Base-by-base conservation (phyloP, 768 basidiomycete genomes). In the Bullera alba region DNA sequence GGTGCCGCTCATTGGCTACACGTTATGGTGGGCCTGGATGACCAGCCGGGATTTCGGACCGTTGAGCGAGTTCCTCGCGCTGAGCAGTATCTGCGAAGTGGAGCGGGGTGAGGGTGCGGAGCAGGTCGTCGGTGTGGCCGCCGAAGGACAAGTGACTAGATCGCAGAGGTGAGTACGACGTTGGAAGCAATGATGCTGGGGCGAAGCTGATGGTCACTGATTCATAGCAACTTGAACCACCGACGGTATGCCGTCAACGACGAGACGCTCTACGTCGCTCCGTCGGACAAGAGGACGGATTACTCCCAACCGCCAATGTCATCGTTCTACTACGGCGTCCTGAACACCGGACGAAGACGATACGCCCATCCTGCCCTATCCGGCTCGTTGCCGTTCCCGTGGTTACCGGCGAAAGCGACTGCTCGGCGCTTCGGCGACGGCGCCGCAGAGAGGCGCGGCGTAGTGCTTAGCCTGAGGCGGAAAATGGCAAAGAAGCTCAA, bases 271-370 rank as follows among this genome's bases (percentile, higher is more conserved):
- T 97, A 97, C 64, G 87, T 95, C 46, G 93, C 92, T 4, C 91
- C 91, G 0, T 89, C 92, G 61, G 91, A 93, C 67, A 86, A 87
- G 60, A 77, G 86, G 28, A 92, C 90, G 16, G 87, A 92, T 74
- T 92, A 92, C 71, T 90, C 88, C 0, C 93, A 97, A 71, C 92
- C 93, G 0, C 93, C 93, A 0, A 91, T 97, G 87, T 84, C 86
- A 14, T 88, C 88, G 61, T 92, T 88, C 83, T 96, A 89, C 70
- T 79, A 79, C 37, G 93, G 93, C 0, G 88, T 97, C 19, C 76
- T 97, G 14, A 93, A 93, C 68, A 95, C 91, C n/a, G 90, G 90
- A 8, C 89, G 92, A 70, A 77, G 87, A 43, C 83, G 92, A 35
- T 97, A 96, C 60, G 91, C 87, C 0, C 93, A 96, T 68, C 93